Conservation (phyloP, 768 basidiomycete species). For the Naganishia vaughanmartiniae region DNA sequence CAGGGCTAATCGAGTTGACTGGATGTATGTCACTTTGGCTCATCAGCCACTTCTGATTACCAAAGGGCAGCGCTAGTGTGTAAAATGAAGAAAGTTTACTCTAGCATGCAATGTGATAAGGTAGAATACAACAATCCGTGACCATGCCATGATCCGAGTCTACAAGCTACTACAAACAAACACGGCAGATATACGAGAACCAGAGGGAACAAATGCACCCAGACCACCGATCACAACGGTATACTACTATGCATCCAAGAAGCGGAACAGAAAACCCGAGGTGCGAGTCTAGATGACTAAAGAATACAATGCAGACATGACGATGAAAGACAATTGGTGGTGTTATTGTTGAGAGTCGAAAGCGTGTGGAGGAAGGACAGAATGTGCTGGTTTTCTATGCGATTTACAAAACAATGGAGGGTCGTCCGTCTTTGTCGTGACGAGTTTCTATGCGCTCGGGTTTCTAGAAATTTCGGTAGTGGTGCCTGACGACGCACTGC, state of each 20-base stretch:
- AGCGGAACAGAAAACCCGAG: conserved; percentile 13
- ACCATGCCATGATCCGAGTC: neutral
- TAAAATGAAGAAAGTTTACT: too few relatives aligned
- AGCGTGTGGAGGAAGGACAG: neutral
- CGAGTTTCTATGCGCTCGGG: conserved; percentile 9
- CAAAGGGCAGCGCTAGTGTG: too few relatives aligned
- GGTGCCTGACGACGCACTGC: neutral
- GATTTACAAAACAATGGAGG: neutral
- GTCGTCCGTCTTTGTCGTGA: neutral
- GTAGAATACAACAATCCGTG: conserved; percentile 16
- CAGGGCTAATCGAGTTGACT: too few relatives aligned
- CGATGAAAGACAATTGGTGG: conserved; percentile 5
- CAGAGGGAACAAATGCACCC: neutral
- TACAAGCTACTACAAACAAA: conserved; percentile 21
- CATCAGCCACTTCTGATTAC: too few relatives aligned
- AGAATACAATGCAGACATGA: conserved; percentile 9
- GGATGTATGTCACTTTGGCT: too few relatives aligned
- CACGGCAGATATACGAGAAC: conserved; percentile 11
- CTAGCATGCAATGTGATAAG: neutral
- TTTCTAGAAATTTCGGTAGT: conserved; percentile 13
- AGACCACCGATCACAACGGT: conserved; percentile 16
- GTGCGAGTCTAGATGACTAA: conserved; percentile 8
- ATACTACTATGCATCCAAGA: conserved; percentile 18
- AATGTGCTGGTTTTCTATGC: conserved; percentile 1
- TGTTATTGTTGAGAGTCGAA: conserved; percentile 11